Percentiles rank a stretch among this genome's conserved stretches.
Conservation (phyloP, 1,284 basidiomycete species). For the Rugosomyces carneus region DNA sequence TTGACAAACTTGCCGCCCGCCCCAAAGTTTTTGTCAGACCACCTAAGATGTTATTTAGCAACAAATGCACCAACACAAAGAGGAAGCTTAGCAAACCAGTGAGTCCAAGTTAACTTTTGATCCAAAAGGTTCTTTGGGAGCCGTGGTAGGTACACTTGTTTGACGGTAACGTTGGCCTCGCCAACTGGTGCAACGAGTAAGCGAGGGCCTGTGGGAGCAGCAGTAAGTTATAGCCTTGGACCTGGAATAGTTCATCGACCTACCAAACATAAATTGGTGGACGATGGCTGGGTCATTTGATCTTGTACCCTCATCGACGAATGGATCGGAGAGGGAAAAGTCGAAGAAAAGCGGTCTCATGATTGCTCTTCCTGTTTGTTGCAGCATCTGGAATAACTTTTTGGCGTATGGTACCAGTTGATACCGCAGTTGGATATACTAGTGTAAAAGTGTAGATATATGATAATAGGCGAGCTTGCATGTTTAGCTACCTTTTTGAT, state of each 20-base stretch:
- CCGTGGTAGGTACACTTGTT: conserved; percentile 32
- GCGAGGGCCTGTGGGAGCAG: conserved; percentile 24
- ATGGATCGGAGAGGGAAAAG: conserved; percentile 29
- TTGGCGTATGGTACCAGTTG: conserved; percentile 32
- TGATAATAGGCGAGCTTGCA: neutral
- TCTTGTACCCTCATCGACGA: conserved; percentile 26
- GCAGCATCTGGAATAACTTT: conserved; percentile 29
- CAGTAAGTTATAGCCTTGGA: neutral
- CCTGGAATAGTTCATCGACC: conserved; percentile 4
- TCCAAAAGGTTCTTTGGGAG: conserved; percentile 19
- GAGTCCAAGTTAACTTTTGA: conserved; percentile 28
- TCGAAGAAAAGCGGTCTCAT: conserved; percentile 35
- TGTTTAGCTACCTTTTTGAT: conserved; percentile 28
- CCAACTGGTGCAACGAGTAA: conserved; percentile 33
- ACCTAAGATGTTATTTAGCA: conserved; percentile 21
- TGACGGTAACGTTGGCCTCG: conserved; percentile 23
- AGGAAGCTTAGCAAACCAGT: conserved; percentile 24
- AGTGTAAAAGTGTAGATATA: neutral
- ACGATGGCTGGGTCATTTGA: conserved; percentile 28
- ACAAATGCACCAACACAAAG: neutral
- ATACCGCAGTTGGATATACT: conserved; percentile 36
- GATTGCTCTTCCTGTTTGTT: conserved; percentile 29
- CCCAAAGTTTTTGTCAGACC: conserved; percentile 30
- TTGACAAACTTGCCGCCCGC: conserved; percentile 26
- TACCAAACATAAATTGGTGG: conserved; percentile 35